phyloP scores from a whole-genome alignment of 768 basidiomycete genomes.

The Melanogaster broomeanus region DNA sequence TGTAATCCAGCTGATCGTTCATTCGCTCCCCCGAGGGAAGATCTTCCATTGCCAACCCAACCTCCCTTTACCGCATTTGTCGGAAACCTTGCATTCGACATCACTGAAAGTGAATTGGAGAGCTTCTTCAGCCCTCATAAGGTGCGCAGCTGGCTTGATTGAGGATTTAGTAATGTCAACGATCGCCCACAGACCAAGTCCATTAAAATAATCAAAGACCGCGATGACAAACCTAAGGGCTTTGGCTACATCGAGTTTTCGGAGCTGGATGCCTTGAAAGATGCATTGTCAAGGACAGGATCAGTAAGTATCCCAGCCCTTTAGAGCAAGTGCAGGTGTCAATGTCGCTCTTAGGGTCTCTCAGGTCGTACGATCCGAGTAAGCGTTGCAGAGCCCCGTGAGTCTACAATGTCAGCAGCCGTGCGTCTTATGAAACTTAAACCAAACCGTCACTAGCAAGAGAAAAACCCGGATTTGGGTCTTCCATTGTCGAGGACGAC shows the following conservation, averaged over 20 bases:
- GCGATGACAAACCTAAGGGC: slow-evolving; percentile 94
- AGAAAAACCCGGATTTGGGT: slow-evolving; percentile 63
- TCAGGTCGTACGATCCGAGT: slow-evolving; percentile 83
- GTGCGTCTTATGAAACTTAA: slow-evolving; percentile 3
- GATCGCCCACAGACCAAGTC: slow-evolving; percentile 59
- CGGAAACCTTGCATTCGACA: slow-evolving; percentile 94
- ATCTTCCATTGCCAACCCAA: slow-evolving; percentile 91
- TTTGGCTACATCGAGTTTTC: slow-evolving; percentile 97
- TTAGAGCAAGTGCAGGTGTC: background rate
- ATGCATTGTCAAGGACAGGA: slow-evolving; percentile 73
- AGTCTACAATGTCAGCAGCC: slow-evolving; percentile 35
- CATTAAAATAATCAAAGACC: slow-evolving; percentile 90
- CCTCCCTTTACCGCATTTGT: slow-evolving; percentile 97
- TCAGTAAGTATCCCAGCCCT: slow-evolving; percentile 47
- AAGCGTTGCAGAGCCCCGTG: slow-evolving; percentile 95
- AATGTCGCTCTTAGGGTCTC: slow-evolving; percentile 48
- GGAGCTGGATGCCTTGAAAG: slow-evolving; percentile 84
- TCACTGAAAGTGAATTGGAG: slow-evolving; percentile 79
- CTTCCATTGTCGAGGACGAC: slow-evolving; percentile 58
- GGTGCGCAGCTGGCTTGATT: slow-evolving; percentile 38
- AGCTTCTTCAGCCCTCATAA: slow-evolving; percentile 72
- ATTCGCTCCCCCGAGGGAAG: slow-evolving; percentile 70
- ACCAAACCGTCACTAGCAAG: slow-evolving; percentile 58
- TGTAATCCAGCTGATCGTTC: slow-evolving; percentile 53
- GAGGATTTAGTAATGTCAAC: background rate